Conservation (phyloP, 1,139 yeast species). For the Hemisphaericaspora subhashii region DNA sequence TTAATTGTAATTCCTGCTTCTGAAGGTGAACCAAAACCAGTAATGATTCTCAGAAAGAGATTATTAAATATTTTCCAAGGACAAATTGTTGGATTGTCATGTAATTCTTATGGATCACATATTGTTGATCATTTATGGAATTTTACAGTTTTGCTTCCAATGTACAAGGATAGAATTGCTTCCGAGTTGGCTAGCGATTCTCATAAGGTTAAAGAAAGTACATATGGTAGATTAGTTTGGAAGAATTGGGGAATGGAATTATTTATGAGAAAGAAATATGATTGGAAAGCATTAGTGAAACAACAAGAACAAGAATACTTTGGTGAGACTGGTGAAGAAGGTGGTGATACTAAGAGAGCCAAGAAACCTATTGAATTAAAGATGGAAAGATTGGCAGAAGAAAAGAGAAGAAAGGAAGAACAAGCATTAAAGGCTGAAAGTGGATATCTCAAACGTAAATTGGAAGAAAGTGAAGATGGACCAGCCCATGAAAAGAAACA, state of each 20-base stretch:
- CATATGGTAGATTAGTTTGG: slow-evolving; percentile 91
- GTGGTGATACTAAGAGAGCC: slow-evolving; percentile 17
- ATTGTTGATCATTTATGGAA: slow-evolving; percentile 82
- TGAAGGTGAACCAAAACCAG: slow-evolving; percentile 45
- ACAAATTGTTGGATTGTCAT: slow-evolving; percentile 59
- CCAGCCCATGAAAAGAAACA: slow-evolving; percentile 18
- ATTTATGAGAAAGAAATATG: slow-evolving; percentile 69
- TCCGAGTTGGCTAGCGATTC: slow-evolving; percentile 61
- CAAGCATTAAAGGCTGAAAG: slow-evolving; percentile 17
- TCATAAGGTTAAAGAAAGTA: slow-evolving; percentile 75
- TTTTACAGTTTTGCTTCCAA: slow-evolving; percentile 73
- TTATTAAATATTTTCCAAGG: slow-evolving; percentile 64
- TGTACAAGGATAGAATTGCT: slow-evolving; percentile 86
- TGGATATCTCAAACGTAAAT: slow-evolving; percentile 20
- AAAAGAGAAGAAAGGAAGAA: slow-evolving; percentile 31
- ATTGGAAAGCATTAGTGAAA: slow-evolving; percentile 78
- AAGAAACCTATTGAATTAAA: slow-evolving; percentile 48
- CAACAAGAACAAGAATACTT: slow-evolving; percentile 62
- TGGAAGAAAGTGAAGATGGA: slow-evolving; percentile 18
- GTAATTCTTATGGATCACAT: slow-evolving; percentile 92
- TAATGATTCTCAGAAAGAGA: slow-evolving; percentile 62
- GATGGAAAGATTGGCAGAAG: slow-evolving; percentile 40
- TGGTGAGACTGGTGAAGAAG: slow-evolving; percentile 22
- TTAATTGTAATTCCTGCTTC: slow-evolving; percentile 34
- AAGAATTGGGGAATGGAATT: slow-evolving; percentile 89